phyloP scores from a whole-genome alignment of 2,329 filamentous ascomycete species.

The Ophiostoma ulmi region DNA sequence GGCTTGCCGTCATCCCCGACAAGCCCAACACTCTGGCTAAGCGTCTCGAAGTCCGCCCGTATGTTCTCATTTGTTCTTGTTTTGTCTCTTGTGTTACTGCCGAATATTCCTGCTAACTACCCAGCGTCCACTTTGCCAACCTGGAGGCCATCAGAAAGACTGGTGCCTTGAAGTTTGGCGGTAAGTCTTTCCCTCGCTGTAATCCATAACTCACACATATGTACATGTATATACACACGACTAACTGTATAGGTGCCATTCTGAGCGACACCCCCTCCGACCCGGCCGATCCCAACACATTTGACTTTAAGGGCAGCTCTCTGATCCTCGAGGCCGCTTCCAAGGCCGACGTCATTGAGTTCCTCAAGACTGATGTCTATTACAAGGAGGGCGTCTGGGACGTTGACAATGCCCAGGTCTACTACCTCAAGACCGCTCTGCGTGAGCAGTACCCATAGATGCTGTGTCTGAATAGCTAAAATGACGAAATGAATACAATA shows the following conservation, averaged over 20 bases:
- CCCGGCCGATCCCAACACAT: constrained; percentile 48
- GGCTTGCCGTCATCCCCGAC: constrained; percentile 65
- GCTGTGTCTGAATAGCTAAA: background rate
- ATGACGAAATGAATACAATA: background rate
- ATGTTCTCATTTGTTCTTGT: constrained; percentile 31
- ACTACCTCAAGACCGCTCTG: constrained; percentile 34
- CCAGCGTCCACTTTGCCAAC: constrained; percentile 51
- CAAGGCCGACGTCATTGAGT: constrained; percentile 62
- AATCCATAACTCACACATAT: background rate
- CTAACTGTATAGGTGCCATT: constrained; percentile 52
- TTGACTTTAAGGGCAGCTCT: constrained; percentile 69
- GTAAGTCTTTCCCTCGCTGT: constrained; percentile 38
- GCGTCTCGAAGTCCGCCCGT: constrained; percentile 57
- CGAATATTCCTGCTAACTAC: no score
- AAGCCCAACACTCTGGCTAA: constrained; percentile 55
- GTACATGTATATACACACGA: background rate
- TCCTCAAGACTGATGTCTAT: constrained; percentile 70
- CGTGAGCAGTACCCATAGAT: constrained; percentile 26
- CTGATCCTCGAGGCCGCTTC: constrained; percentile 62
- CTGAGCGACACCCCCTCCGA: constrained; percentile 62
- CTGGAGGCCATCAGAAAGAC: constrained; percentile 49
- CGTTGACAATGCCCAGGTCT: constrained; percentile 52
- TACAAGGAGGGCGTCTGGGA: constrained; percentile 72
- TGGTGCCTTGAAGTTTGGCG: constrained; percentile 60
- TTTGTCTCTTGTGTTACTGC: background rate